Evolutionary conservation across 2,329 filamentous ascomycete species (phyloP), one percentile per base, ranked within the genome.

Genomic region (Pseudogymnoascus sp.): DNA sequence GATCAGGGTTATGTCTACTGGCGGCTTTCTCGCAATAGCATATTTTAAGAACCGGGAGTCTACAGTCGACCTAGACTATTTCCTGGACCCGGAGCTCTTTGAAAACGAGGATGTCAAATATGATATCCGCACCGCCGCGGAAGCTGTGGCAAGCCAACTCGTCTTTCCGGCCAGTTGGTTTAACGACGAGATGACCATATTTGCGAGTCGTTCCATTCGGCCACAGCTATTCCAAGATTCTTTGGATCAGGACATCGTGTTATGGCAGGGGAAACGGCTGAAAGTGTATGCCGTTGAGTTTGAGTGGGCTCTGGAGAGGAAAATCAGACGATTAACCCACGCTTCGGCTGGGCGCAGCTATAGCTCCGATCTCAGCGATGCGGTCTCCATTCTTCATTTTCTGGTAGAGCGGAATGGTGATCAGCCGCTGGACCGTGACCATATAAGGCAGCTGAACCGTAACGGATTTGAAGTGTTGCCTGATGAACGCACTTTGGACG

Each of bases 81-180:
- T 65, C 36, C 59, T 66, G 4, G 64, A 64, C 39, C 64, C 63
- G 7, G 29, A 36, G n/a, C 17, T 61, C 4, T 44, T 31, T 11
- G 21, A 62, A 29, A 59, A 59, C 21, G 21, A 60, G 31, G 36
- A 41, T 60, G 41, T 44, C 11, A 63, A 37, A 41, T 36, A 59
- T 24, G 58, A 60, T 5, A 60, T 29, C 21, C 36, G 44, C 59
- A 59, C 44, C 8, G 29, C 29, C 11, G 41, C 54, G 15, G 24
- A 59, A 26, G 60, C 35, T 3, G 50, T 41, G 37, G 44, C 17
- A 31, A 33, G 7, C 6, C 15, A 39, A 11, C 57, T 47, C 31
- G 60, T 5, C 66, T 65, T 35, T 61, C 26, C 26, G 11, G 1
- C 26, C 8, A n/a, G 36, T 61, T 67, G 21, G 69, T 66, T 68